Evolutionary conservation across 306 rosid genomes (phyloP).

Genomic region (Senna siamea): DNA sequence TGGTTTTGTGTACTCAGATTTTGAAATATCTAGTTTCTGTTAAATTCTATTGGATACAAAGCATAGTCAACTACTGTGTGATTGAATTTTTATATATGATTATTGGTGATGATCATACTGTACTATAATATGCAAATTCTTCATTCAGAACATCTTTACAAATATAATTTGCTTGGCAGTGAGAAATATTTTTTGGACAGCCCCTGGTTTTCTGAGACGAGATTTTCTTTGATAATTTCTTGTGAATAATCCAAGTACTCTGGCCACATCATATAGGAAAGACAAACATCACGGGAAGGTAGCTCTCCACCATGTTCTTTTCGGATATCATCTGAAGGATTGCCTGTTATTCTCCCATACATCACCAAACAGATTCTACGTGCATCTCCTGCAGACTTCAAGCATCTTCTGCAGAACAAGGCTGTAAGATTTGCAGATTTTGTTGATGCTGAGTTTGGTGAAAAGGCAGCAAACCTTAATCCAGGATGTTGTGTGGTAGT

Average conservation of each 20-base stretch:
- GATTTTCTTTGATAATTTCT: constrained; percentile 8
- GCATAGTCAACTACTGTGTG: background rate
- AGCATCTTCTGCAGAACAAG: constrained; percentile 77
- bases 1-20: constrained; percentile 11
- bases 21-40: background rate
- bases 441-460: constrained; percentile 71
- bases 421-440: constrained; percentile 82
- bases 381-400: constrained; percentile 77
- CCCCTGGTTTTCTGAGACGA: constrained; percentile 12
- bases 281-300: constrained; percentile 93
- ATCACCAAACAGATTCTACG: constrained; percentile 77
- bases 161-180: background rate
- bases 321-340: constrained; percentile 94
- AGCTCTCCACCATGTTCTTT: constrained; percentile 76
- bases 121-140: background rate
- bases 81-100: constrained; percentile 14
- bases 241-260: constrained; percentile 29
- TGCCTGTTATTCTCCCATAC: constrained; percentile 84
- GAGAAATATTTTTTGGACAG: constrained; percentile 3
- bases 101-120: constrained; percentile 10
- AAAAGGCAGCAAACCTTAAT: constrained; percentile 67
- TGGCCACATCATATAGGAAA: constrained; percentile 59
- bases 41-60: constrained; percentile 11
- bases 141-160: background rate
- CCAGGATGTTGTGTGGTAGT: constrained; percentile 89